Evolutionary conservation across 2,329 filamentous ascomycete species (phyloP).

Genomic region (Fusarium keratoplasticum): DNA sequence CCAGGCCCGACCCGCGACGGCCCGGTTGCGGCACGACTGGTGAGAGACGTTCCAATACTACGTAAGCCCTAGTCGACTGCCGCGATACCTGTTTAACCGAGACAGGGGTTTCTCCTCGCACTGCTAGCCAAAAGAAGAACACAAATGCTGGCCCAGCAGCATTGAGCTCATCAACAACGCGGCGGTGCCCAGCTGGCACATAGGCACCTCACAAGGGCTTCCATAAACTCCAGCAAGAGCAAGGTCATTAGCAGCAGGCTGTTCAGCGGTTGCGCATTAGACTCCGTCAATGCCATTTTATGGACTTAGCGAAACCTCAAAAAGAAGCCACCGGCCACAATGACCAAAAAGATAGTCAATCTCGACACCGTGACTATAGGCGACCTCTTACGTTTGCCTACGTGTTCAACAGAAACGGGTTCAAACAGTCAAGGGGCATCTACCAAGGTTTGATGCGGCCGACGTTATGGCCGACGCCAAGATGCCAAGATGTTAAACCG

Average conservation of each 20-base stretch:
- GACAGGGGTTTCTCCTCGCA: not conserved
- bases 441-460: not conserved
- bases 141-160: not conserved
- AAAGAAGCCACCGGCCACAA: not conserved
- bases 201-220: not conserved
- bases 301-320: not conserved
- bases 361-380: not conserved
- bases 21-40: not conserved
- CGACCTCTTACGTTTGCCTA: not conserved
- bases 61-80: not conserved
- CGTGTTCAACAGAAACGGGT: not conserved
- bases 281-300: not conserved
- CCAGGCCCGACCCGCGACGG: not conserved
- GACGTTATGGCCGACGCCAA: not conserved
- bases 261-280: not conserved
- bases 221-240: not conserved
- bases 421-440: not conserved
- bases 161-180: not conserved
- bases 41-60: not conserved
- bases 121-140: not conserved
- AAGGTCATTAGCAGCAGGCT: not conserved
- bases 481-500: not conserved
- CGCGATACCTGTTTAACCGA: not conserved
- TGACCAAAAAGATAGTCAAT: not conserved
- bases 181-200: not conserved